Evolutionary conservation across 2,329 filamentous ascomycete species (phyloP).

Genomic region (Dactylellina parvicollis): DNA sequence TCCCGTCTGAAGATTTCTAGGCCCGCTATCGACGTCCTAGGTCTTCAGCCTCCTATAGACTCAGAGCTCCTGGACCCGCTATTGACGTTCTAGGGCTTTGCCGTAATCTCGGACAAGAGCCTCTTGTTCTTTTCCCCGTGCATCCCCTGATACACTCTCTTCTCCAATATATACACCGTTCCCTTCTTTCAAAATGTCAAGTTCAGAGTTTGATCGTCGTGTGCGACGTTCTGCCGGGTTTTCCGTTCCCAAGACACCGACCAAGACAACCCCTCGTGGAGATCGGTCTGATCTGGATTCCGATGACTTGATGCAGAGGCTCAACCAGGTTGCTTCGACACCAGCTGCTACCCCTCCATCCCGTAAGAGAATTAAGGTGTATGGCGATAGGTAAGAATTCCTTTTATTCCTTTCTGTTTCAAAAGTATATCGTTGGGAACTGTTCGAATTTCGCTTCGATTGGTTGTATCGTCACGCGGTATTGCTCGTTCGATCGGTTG

Average conservation of each 20-base stretch:
- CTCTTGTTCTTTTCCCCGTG: neutral
- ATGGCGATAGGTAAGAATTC: conserved; percentile 48
- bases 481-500: neutral
- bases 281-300: conserved; percentile 50
- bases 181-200: conserved; percentile 25
- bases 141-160: conserved; percentile 1
- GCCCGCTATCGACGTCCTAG: conserved; percentile 18
- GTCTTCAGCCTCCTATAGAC: conserved; percentile 30
- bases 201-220: conserved; percentile 52
- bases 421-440: neutral
- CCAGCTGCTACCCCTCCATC: conserved; percentile 52
- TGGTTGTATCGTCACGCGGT: neutral
- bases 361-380: conserved; percentile 55
- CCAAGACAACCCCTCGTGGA: conserved; percentile 50
- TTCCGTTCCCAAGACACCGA: conserved; percentile 48
- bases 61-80: conserved; percentile 12
- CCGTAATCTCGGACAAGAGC: conserved; percentile 32
- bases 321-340: conserved; percentile 50
- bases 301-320: conserved; percentile 50
- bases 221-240: conserved; percentile 49
- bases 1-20: conserved; percentile 2
- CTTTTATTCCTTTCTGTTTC: conserved; percentile 5
- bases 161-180: conserved; percentile 1
- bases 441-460: neutral
- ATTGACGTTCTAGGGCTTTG: conserved; percentile 25